A percentile compares a stretch with the other conserved stretches of the same genome.
These are phyloP conservation scores for Arctostaphylos glauca DNA, from an alignment of 148 eudicot species.

Conservation along the genomic window DNA sequence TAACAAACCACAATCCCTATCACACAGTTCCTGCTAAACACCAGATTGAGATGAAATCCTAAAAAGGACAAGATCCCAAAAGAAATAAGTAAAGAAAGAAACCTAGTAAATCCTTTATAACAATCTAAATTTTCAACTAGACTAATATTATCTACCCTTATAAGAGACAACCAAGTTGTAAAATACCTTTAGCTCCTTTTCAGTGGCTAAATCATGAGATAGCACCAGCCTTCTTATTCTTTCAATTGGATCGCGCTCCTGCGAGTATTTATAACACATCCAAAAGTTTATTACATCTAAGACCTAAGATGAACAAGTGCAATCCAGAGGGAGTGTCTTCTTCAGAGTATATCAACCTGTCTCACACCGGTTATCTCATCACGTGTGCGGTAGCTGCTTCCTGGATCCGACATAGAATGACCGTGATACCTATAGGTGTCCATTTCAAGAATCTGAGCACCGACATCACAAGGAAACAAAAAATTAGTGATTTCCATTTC, in stretches of 20 bases:
- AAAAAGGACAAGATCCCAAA: neutral
- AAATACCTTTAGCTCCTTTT: constrained; percentile 84
- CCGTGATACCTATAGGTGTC: constrained; percentile 99
- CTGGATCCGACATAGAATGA: constrained; percentile 99
- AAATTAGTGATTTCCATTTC: neutral
- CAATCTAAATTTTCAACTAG: neutral
- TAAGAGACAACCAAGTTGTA: too few relatives aligned
- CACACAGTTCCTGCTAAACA: neutral
- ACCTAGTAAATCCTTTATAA: neutral
- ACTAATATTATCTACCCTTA: neutral
- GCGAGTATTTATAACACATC: constrained; percentile 15
- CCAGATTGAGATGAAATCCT: neutral
- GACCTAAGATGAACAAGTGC: neutral
- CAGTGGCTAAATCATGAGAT: constrained; percentile 77
- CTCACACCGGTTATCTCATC: constrained; percentile 85
- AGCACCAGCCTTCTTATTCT: constrained; percentile 73
- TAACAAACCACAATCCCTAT: neutral
- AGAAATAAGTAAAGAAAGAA: constrained; percentile 10
- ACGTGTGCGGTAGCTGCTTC: constrained; percentile 97
- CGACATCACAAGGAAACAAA: constrained; percentile 10
- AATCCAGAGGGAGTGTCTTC: neutral
- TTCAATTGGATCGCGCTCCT: constrained; percentile 99
- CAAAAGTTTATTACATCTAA: neutral
- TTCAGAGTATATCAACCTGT: constrained; percentile 47
- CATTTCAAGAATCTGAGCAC: constrained; percentile 91